These are phyloP conservation scores for Neurospora intermedia DNA, from an alignment of 495 filamentous ascomycete genomes.

Conservation along the genomic window DNA sequence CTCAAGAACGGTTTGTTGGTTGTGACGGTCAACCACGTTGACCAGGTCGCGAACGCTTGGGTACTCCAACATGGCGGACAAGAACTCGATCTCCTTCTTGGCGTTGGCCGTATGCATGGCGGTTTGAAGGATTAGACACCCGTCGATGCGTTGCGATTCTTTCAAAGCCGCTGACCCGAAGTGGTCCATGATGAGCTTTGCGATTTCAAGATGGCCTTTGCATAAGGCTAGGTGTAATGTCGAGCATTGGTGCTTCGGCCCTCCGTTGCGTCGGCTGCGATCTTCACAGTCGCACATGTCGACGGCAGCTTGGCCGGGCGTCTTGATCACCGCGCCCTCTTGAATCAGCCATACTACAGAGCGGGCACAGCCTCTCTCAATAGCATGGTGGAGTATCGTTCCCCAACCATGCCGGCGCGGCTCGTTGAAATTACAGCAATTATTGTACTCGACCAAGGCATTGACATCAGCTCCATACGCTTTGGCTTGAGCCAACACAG, in stretches of 20 bases:
- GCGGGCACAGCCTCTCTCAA: background rate
- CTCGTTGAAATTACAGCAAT: background rate
- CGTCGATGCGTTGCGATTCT: background rate
- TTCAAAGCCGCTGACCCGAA: background rate
- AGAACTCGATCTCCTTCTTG: background rate
- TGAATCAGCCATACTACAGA: background rate
- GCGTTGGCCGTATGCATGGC: background rate
- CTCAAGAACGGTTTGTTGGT: background rate
- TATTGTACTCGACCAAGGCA: background rate
- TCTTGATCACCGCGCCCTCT: background rate
- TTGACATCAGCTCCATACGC: background rate
- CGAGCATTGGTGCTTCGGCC: background rate
- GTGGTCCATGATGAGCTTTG: background rate
- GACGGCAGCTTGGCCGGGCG: background rate
- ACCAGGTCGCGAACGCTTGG: background rate
- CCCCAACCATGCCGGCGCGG: background rate
- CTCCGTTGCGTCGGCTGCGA: background rate
- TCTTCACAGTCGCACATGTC: background rate
- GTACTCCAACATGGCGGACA: background rate
- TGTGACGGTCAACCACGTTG: background rate
- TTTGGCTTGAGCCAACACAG: background rate
- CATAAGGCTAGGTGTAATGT: background rate
- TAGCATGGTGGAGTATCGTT: background rate
- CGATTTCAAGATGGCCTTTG: background rate
- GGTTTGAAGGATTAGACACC: background rate